Evolutionary conservation across 768 basidiomycete genomes (phyloP).

Genomic region (Mycena rosella): DNA sequence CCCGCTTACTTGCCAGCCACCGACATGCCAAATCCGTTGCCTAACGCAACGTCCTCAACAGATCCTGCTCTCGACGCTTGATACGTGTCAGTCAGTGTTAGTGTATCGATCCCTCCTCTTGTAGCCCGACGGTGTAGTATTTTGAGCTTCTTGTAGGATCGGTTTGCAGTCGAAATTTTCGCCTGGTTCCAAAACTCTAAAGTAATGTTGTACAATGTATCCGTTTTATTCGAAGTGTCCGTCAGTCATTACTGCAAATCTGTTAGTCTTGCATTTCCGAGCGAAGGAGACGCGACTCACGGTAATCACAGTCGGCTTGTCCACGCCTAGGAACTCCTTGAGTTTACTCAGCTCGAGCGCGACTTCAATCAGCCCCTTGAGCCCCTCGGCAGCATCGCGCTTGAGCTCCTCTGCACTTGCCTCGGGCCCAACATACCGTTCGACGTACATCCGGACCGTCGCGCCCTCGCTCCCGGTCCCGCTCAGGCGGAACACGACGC

Average conservation of each 20-base stretch:
- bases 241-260: constrained; percentile 5
- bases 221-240: constrained; percentile 15
- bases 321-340: constrained; percentile 86
- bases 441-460: constrained; percentile 96
- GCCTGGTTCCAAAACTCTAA: constrained; percentile 19
- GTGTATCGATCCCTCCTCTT: constrained; percentile 2
- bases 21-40: background rate
- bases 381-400: constrained; percentile 87
- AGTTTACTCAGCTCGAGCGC: constrained; percentile 89
- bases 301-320: constrained; percentile 97
- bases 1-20: background rate
- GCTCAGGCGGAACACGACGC: constrained; percentile 95
- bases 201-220: constrained; percentile 33
- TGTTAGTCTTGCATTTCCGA: background rate
- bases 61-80: background rate
- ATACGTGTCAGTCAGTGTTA: background rate
- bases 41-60: background rate
- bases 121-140: constrained; percentile 1
- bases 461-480: constrained; percentile 98
- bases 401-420: constrained; percentile 77
- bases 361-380: constrained; percentile 96
- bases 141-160: background rate
- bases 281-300: constrained; percentile 49
- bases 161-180: background rate
- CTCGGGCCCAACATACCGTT: constrained; percentile 85